Percentiles rank a stretch among this genome's conserved stretches.
phyloP scores from a whole-genome alignment of 108 stramenopile genomes.

The Cyclostephanos tholiformis region DNA sequence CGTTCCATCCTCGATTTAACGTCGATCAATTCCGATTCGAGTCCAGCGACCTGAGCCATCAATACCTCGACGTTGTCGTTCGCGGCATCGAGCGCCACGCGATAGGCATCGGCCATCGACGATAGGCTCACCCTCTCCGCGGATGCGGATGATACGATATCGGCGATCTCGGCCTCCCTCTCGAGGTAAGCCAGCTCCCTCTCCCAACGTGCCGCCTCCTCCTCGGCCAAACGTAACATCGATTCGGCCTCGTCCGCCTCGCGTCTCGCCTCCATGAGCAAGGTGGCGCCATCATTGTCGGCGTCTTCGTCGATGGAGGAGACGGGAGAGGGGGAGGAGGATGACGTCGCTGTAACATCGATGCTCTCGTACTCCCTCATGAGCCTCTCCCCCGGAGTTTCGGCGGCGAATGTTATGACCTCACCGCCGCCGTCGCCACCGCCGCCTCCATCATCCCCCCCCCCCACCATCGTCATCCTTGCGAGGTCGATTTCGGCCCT shows the following conservation, averaged over 20 bases:
- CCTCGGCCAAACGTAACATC: constrained; percentile 19
- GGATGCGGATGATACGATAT: not conserved
- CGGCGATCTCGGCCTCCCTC: not conserved
- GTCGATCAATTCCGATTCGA: constrained; percentile 30
- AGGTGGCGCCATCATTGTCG: not conserved
- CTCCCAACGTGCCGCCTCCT: constrained; percentile 21
- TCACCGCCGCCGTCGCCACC: not conserved
- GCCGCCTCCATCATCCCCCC: too few species aligned
- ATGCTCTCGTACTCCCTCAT: constrained; percentile 29
- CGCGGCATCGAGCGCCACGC: constrained; percentile 37
- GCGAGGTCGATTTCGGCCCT: constrained; percentile 19
- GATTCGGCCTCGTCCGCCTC: constrained; percentile 30
- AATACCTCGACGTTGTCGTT: constrained; percentile 43
- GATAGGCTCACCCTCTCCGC: constrained; percentile 17
- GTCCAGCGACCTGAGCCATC: constrained; percentile 26
- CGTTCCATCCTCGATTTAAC: constrained; percentile 19
- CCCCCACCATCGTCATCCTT: too few species aligned
- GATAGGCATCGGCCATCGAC: constrained; percentile 39
- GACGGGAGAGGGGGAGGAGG: not conserved
- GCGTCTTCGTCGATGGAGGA: not conserved
- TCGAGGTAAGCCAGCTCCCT: constrained; percentile 15
- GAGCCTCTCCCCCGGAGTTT: constrained; percentile 11
- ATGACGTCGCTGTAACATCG: constrained; percentile 8
- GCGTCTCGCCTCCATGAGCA: constrained; percentile 20
- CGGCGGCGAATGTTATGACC: not conserved